phyloP scores from a whole-genome alignment of 257 asterid species.

The Nyctanthes arbortristis region DNA sequence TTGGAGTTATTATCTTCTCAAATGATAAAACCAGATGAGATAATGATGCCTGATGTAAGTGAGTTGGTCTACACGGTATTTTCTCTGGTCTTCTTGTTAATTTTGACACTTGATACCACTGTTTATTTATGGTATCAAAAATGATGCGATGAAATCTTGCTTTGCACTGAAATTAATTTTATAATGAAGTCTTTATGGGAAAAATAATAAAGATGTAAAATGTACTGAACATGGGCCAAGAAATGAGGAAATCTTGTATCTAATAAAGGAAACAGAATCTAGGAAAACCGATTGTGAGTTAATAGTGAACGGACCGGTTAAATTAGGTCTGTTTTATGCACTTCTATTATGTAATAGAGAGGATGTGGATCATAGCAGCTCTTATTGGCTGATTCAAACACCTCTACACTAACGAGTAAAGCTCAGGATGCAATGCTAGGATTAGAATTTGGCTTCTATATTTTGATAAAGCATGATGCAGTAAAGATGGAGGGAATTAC shows the following conservation, averaged over 20 bases:
- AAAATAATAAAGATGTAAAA: neutral
- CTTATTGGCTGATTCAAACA: neutral
- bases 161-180: neutral
- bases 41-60: neutral
- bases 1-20: neutral
- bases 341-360: neutral
- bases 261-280: neutral
- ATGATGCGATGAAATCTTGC: neutral
- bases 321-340: neutral
- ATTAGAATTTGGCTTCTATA: neutral
- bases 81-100: too few relatives aligned
- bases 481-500: neutral
- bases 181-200: neutral
- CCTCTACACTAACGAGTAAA: neutral
- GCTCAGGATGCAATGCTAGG: neutral
- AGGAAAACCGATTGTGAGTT: neutral
- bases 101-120: neutral
- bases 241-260: neutral
- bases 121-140: neutral
- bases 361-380: neutral
- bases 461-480: neutral
- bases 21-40: neutral
- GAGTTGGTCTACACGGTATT: neutral
- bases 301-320: neutral
- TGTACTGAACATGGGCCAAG: neutral